Percentiles rank a stretch among this genome's conserved stretches.
Evolutionary conservation across 768 basidiomycete species (phyloP).

Genomic region (Epithele typhae): DNA sequence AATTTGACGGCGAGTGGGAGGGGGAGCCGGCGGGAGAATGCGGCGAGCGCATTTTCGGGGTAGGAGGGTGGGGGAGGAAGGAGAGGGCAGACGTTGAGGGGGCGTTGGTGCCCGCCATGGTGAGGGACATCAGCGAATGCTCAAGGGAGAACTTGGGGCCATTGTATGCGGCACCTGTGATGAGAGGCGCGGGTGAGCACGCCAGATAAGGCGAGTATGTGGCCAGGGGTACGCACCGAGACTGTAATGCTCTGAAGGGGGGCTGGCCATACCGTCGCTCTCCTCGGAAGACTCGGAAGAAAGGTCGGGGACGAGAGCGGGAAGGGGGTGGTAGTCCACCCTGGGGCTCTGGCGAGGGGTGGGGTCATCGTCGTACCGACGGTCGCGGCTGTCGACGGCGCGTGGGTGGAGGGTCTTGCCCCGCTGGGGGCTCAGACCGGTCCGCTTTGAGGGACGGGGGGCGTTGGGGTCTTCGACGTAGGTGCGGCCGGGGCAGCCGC

Average conservation of each 20-base stretch:
- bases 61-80: conserved; percentile 23
- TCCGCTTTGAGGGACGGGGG: background rate
- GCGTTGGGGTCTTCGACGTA: conserved; percentile 41
- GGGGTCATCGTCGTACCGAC: conserved; percentile 21
- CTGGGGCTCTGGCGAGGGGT: conserved; percentile 23
- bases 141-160: conserved; percentile 9
- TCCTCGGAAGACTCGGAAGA: conserved; percentile 58
- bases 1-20: conserved; percentile 1
- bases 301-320: conserved; percentile 55
- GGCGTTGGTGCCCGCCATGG: conserved; percentile 10
- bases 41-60: conserved; percentile 9
- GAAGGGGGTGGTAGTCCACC: conserved; percentile 18
- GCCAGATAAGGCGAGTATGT: conserved; percentile 6
- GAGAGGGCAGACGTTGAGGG: conserved; percentile 13
- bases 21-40: conserved; percentile 1
- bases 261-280: conserved; percentile 47
- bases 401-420: conserved; percentile 46
- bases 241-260: conserved; percentile 27
- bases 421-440: conserved; percentile 3
- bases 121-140: conserved; percentile 13
- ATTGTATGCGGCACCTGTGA: conserved; percentile 1
- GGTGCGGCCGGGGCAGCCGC: conserved; percentile 72
- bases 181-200: conserved; percentile 6
- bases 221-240: conserved; percentile 7
- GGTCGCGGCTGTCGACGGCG: conserved; percentile 26